These are phyloP conservation scores for Ustanciosporium gigantosporum DNA, from an alignment of 1,284 basidiomycete genomes.

Conservation along the genomic window DNA sequence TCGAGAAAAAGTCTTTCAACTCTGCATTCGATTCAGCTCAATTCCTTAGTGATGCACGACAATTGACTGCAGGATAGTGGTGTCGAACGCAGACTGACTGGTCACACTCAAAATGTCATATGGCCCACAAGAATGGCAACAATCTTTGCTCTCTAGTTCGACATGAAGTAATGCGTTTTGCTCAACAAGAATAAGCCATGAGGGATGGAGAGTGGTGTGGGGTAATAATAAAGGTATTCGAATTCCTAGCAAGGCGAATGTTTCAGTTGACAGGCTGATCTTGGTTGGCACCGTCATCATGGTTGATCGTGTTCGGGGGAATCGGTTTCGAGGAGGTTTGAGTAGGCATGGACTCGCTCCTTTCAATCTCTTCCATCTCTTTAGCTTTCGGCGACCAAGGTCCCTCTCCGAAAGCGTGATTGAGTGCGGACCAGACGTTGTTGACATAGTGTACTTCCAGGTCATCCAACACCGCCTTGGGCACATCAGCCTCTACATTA, in stretches of 20 bases:
- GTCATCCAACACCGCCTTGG: conserved; percentile 53
- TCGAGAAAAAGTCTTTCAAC: too few species aligned
- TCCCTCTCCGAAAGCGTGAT: conserved; percentile 58
- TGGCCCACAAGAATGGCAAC: too few species aligned
- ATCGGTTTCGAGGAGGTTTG: too few species aligned
- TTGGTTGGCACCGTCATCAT: conserved; percentile 36
- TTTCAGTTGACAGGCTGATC: conserved; percentile 44
- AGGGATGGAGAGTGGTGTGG: background rate
- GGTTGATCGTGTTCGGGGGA: conserved; percentile 17
- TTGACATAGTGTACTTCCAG: conserved; percentile 58
- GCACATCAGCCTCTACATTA: conserved; percentile 59
- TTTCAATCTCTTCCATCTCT: conserved; percentile 47
- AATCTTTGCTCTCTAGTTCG: too few species aligned
- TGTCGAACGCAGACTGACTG: too few species aligned
- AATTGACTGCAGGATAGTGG: too few species aligned
- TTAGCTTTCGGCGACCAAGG: conserved; percentile 52
- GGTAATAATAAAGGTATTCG: background rate
- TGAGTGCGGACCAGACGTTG: conserved; percentile 58
- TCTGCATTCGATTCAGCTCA: too few species aligned
- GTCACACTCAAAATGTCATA: too few species aligned
- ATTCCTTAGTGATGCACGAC: too few species aligned
- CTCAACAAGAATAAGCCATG: background rate
- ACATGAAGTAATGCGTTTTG: too few species aligned
- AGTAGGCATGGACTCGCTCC: conserved; percentile 16
- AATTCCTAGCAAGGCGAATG: background rate